Evolutionary conservation across 371 early-diverging fungal species (phyloP), one percentile per base, ranked within the genome.

Genomic region (Mucor saturninus): DNA sequence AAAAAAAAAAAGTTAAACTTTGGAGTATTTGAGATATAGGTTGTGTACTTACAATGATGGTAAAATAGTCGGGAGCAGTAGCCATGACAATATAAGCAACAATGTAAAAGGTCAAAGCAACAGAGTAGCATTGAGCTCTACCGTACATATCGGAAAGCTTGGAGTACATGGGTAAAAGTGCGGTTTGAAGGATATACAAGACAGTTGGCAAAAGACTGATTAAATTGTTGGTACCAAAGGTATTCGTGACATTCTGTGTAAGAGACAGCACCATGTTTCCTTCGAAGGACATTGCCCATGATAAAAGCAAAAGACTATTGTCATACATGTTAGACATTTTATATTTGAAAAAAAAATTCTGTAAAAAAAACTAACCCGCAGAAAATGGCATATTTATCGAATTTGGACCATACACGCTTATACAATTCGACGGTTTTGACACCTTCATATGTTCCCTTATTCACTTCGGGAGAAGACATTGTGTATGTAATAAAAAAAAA

Each of bases 111-210:
- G 54, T 15, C 5, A 72, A 37, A 5, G 61, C 52, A 37, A 72
- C 38, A 5, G 69, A 52, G 31, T 68, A 72, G 9, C 53, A 58
- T 48, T 68, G 60, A 39, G 69, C 66, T 69, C 73, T 65, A 42
- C 73, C 69, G 30, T 60, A 49, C 43, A 72, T 60, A 49, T 72
- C 69, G 7, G 73, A 65, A 7, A 72, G 62, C 31, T 72, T 72
- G 35, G 73, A 68, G 42, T 69, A 69, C n/a, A 69, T 65, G n/a
- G 69, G 73, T 28, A 65, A 53, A 53, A 72, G 66, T 15, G 63
- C 62, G 10, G 66, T 63, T 61, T 72, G 69, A 3, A 72, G 54
- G n/a, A 72, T 72, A 45, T 68, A 69, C 4, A 66, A 26, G 9
- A 72, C 56, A 9, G 66, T 69, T 9, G 73, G 63, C 26, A 68